Evolutionary conservation across 2,329 filamentous ascomycete genomes (phyloP), one percentile per base, ranked within the genome.

Genomic region (Colletotrichum somersetense): DNA sequence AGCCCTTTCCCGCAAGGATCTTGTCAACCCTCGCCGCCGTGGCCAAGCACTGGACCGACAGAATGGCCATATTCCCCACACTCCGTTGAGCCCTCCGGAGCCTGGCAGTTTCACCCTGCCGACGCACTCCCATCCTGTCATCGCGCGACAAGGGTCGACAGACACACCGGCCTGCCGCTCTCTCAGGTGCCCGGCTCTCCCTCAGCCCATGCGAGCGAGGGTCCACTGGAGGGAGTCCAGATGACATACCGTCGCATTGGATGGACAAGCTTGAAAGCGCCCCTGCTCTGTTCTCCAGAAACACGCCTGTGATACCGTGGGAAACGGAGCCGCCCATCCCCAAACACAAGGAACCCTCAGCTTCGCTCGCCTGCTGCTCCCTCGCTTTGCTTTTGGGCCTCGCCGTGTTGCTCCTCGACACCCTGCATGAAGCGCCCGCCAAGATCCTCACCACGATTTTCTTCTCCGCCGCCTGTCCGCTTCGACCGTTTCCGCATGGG

Each of bases 11-110:
- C 46, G 53, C 69, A 64, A 40, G 69, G 58, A 63, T 68, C 16
- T 23, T 42, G 14, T 68, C 58, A 33, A 42, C 65, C n/a, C 44
- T 40, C 44, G 30, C 38, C 40, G 55, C 11, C 59, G 30, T 44
- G 65, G 65, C 65, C 69, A 72, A 72, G 65, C 52, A 50, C 56
- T 59, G n/a, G 30, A 64, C 59, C 58, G 52, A 59, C 50, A 50
- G 63, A 72, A 46, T 72, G 69, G 59, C 48, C 69, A 55, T 68
- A 72, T 72, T 72, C 65, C 69, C 69, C 69, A 68, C 69, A 64
- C 23, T 52, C 20, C 30, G 57, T 56, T 59, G 58, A 72, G 59
- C 35, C 46, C 52, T 68, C 65, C 65, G 59, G 69, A 68, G 65
- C 57, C 69, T 72, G 69, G 26, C 64, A 59, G 69, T 72, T 72